Conservation (phyloP, 2,329 filamentous ascomycete genomes). For the Sclerotinia borealis region DNA sequence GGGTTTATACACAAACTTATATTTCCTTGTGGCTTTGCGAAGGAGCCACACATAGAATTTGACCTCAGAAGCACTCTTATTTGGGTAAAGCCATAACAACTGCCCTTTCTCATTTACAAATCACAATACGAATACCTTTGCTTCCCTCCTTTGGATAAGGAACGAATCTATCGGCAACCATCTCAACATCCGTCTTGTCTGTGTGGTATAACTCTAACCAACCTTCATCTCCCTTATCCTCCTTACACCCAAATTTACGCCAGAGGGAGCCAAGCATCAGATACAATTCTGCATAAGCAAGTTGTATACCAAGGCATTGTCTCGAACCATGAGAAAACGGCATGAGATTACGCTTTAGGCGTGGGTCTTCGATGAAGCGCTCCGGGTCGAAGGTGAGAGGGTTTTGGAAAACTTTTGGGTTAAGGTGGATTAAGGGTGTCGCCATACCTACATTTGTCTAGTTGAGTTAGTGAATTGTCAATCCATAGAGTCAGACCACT, state of each 20-base stretch:
- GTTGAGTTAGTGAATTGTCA: too few relatives aligned
- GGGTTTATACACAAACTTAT: too few relatives aligned
- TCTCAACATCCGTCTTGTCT: neutral
- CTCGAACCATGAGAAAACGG: conserved; percentile 39
- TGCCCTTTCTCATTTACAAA: neutral
- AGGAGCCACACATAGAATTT: too few relatives aligned
- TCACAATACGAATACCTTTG: neutral
- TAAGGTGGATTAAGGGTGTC: too few relatives aligned
- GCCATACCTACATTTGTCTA: too few relatives aligned
- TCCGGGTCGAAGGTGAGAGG: conserved; percentile 37
- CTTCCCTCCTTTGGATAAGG: neutral
- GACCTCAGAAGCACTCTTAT: neutral
- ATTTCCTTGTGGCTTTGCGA: too few relatives aligned
- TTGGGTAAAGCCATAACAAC: neutral
- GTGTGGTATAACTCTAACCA: neutral
- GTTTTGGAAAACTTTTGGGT: too few relatives aligned
- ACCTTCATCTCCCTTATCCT: neutral
- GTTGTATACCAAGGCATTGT: conserved; percentile 36
- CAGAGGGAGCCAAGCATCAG: too few relatives aligned
- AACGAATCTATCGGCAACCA: neutral
- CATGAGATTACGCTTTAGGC: conserved; percentile 32
- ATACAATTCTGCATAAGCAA: conserved; percentile 1
- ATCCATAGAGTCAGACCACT: too few relatives aligned
- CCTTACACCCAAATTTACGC: neutral
- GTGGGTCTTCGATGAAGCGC: conserved; percentile 34